These are phyloP conservation scores for Coprinopsis strossmayeri DNA, from an alignment of 768 basidiomycete genomes.

Conservation along the genomic window DNA sequence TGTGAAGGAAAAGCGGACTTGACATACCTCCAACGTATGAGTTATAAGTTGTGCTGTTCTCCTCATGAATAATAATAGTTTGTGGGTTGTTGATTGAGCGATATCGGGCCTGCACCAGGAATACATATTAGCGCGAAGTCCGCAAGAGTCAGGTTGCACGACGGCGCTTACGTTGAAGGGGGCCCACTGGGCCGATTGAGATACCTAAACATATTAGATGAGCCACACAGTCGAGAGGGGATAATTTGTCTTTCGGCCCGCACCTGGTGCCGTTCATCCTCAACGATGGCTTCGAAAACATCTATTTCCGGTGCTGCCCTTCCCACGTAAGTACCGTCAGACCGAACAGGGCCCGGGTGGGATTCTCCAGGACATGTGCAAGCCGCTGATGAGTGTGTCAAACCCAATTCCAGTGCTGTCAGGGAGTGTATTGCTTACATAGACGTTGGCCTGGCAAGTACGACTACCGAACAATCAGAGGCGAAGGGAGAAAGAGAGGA, in stretches of 20 bases:
- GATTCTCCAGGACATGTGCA: constrained; percentile 36
- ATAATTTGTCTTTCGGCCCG: constrained; percentile 10
- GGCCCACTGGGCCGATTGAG: constrained; percentile 44
- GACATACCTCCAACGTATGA: constrained; percentile 48
- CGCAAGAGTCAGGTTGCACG: too few species aligned
- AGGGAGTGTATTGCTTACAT: constrained; percentile 16
- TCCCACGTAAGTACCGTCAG: constrained; percentile 50
- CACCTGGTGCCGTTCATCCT: constrained; percentile 23
- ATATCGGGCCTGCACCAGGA: constrained; percentile 55
- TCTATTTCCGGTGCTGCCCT: constrained; percentile 65
- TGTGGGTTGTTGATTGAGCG: constrained; percentile 44
- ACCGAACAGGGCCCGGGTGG: constrained; percentile 31
- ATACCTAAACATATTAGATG: constrained; percentile 36
- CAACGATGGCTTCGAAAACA: constrained; percentile 49
- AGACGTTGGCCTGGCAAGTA: constrained; percentile 61
- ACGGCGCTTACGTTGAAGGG: constrained; percentile 68
- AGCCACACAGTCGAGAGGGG: neutral
- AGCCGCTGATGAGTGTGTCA: constrained; percentile 22
- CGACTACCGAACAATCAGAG: constrained; percentile 39
- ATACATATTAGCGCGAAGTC: too few species aligned
- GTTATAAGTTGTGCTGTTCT: constrained; percentile 40
- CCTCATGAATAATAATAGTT: constrained; percentile 45
- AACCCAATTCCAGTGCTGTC: too few species aligned
- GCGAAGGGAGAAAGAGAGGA: neutral
- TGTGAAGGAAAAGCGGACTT: constrained; percentile 29